Percentiles rank a stretch among this genome's conserved stretches.
Evolutionary conservation across 441 rosid species (phyloP).

Genomic region (Melastoma candidum): DNA sequence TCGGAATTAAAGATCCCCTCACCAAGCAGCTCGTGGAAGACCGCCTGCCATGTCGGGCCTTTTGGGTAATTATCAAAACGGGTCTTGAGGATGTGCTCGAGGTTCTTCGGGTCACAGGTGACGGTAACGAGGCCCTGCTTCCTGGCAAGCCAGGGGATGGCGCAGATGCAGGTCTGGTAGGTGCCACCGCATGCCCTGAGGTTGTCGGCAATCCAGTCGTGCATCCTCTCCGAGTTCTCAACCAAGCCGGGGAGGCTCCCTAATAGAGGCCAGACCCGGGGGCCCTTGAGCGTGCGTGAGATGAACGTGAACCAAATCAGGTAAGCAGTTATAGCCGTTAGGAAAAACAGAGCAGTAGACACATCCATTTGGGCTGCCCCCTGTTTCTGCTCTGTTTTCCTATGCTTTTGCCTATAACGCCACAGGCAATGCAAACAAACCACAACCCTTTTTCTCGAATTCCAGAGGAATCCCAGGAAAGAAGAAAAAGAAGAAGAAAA

Average conservation of each 20-base stretch:
- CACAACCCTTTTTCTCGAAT: background rate
- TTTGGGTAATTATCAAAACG: conserved; percentile 92
- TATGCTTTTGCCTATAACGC: background rate
- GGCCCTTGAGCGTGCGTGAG: conserved; percentile 78
- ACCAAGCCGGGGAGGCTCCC: conserved; percentile 93
- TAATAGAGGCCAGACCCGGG: conserved; percentile 79
- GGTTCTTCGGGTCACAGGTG: conserved; percentile 85
- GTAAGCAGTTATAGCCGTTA: conserved; percentile 63
- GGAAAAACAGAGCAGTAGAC: conserved; percentile 46
- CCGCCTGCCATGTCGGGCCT: conserved; percentile 97
- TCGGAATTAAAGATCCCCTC: conserved; percentile 92
- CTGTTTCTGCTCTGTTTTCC: background rate
- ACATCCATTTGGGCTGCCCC: conserved; percentile 35
- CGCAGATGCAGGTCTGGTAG: conserved; percentile 93
- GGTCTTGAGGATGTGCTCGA: conserved; percentile 81
- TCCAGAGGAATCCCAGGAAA: conserved; percentile 12
- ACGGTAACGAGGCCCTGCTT: conserved; percentile 96
- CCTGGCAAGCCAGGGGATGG: conserved; percentile 64
- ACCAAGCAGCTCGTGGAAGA: conserved; percentile 86
- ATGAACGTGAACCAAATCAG: conserved; percentile 82
- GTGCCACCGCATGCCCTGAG: conserved; percentile 92
- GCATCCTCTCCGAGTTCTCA: conserved; percentile 82
- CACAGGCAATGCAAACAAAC: background rate
- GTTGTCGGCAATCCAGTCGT: conserved; percentile 95
- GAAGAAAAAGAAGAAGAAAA: background rate